These are phyloP conservation scores for Viola pubescens DNA, from an alignment of 441 rosid species.

Conservation along the genomic window DNA sequence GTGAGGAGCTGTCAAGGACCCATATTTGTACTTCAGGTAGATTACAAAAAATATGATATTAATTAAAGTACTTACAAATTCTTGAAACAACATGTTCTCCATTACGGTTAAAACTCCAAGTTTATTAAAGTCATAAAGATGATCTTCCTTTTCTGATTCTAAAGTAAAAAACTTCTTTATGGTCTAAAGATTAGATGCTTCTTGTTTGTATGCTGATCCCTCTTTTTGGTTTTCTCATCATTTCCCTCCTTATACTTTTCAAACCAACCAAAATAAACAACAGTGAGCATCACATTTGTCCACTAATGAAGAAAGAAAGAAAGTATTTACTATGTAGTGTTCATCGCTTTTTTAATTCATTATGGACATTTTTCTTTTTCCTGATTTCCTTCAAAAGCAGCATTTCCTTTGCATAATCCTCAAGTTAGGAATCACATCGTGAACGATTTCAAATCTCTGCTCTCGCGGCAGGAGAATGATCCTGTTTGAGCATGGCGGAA, in stretches of 20 bases:
- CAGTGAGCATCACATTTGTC: slow-evolving; percentile 7
- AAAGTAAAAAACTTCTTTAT: slow-evolving; percentile 29
- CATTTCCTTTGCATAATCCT: slow-evolving; percentile 25
- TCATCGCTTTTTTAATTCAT: slow-evolving; percentile 1
- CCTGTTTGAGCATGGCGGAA: no score
- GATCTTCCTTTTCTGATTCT: slow-evolving; percentile 28
- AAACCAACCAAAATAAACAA: slow-evolving; percentile 24
- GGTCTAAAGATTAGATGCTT: slow-evolving; percentile 36
- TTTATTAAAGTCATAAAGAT: slow-evolving; percentile 16
- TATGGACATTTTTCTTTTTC: slow-evolving; percentile 4
- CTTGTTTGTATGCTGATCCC: slow-evolving; percentile 20
- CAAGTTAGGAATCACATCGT: slow-evolving; percentile 16
- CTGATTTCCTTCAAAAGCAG: slow-evolving; percentile 3
- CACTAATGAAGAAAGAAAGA: slow-evolving; percentile 19
- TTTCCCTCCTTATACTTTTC: slow-evolving; percentile 22
- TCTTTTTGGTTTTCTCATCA: slow-evolving; percentile 18
- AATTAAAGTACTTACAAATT: not conserved
- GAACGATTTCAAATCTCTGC: slow-evolving; percentile 5
- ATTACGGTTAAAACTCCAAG: slow-evolving; percentile 2
- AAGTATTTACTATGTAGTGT: slow-evolving; percentile 8
- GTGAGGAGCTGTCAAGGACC: slow-evolving; percentile 4
- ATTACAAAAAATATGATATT: not conserved
- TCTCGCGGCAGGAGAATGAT: not conserved
- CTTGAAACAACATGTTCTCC: slow-evolving; percentile 4
- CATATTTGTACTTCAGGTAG: not conserved